A percentile compares a stretch with the other conserved stretches of the same genome.
Evolutionary conservation across 176 grass and related monocot genomes (phyloP).

Genomic region (Aegilops bicornis): DNA sequence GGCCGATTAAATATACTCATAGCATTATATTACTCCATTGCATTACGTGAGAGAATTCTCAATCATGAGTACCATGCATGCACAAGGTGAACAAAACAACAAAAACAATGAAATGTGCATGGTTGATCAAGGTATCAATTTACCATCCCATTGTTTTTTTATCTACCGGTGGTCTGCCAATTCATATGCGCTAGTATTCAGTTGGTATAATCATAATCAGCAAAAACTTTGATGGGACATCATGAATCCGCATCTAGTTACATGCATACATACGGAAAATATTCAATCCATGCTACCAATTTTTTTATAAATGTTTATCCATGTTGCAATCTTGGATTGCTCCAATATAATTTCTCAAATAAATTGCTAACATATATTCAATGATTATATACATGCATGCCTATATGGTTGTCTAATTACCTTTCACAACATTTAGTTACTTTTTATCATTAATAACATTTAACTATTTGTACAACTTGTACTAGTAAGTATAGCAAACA

Average conservation of each 20-base stretch:
- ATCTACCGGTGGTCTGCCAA: not conserved
- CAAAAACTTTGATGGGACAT: not conserved
- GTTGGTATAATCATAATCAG: not conserved
- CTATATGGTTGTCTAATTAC: not conserved
- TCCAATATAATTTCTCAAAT: not conserved
- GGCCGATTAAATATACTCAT: not conserved
- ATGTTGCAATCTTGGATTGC: not conserved
- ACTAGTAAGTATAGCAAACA: not conserved
- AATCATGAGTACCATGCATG: not conserved
- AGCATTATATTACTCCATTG: not conserved
- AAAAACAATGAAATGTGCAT: not conserved
- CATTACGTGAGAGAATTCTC: constrained; percentile 14
- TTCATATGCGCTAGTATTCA: not conserved
- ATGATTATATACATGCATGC: too few species aligned
- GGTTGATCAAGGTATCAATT: not conserved
- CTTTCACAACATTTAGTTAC: not conserved
- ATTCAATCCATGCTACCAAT: too few species aligned
- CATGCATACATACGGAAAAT: too few species aligned
- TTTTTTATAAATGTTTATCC: not conserved
- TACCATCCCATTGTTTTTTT: not conserved
- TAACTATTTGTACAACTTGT: not conserved
- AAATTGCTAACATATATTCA: too few species aligned
- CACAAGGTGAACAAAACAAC: not conserved
- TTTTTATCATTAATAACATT: not conserved
- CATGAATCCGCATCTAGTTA: not conserved